A percentile compares a stretch with the other conserved stretches of the same genome.
Evolutionary conservation across 306 rosid species (phyloP).

Genomic region (Crataegus laevigata): DNA sequence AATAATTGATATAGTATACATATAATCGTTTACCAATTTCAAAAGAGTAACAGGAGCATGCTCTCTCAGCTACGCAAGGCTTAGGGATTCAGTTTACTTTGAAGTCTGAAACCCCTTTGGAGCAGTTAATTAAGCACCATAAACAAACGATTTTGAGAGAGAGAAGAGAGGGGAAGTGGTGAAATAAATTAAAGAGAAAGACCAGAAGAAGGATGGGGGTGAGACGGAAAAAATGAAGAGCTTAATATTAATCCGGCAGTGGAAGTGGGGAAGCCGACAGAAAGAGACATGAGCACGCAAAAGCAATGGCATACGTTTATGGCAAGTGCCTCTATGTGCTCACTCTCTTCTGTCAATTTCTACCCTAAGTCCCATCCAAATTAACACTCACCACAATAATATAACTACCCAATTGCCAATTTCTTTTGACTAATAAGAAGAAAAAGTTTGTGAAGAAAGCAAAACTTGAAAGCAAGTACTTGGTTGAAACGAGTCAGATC

Average conservation of each 20-base stretch:
- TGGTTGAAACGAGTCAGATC: constrained; percentile 36
- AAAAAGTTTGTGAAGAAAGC: not conserved
- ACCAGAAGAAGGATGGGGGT: constrained; percentile 16
- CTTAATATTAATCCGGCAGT: constrained; percentile 12
- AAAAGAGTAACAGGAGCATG: not conserved
- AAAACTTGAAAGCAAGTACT: not conserved
- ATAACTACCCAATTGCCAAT: not conserved
- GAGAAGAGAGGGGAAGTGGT: not conserved
- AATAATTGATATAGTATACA: not conserved
- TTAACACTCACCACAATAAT: not conserved
- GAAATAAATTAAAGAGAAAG: not conserved
- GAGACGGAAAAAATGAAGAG: not conserved
- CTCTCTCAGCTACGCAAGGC: not conserved
- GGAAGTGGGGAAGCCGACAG: constrained; percentile 74
- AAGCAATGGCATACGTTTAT: constrained; percentile 48
- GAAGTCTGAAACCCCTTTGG: not conserved
- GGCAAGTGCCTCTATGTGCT: constrained; percentile 79
- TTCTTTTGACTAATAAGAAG: not conserved
- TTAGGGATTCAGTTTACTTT: not conserved
- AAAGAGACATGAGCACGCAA: constrained; percentile 90
- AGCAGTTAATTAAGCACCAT: not conserved
- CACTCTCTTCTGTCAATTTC: constrained; percentile 99
- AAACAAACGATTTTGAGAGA: not conserved
- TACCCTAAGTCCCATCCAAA: constrained; percentile 28
- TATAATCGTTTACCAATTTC: constrained; percentile 2